Evolutionary conservation across 352 stramenopile species (phyloP).

Genomic region (Pythium brachiatum): DNA sequence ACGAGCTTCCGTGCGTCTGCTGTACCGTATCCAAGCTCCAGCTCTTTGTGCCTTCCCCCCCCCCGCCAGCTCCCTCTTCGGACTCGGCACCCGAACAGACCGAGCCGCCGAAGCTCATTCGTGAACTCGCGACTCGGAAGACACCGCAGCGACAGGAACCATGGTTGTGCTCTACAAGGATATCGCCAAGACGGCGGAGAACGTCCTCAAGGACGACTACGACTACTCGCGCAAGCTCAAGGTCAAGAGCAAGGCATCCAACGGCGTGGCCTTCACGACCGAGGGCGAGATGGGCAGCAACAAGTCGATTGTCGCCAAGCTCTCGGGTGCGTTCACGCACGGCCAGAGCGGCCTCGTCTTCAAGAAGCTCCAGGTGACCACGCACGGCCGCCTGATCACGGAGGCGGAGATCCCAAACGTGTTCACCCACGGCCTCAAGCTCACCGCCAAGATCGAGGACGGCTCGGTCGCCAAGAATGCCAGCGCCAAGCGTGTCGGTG

Average conservation of each 20-base stretch:
- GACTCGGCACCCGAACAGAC: background rate
- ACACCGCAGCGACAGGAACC: slow-evolving; percentile 15
- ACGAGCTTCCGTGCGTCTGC: slow-evolving; percentile 1
- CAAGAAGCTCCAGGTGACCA: slow-evolving; percentile 89
- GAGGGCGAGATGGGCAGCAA: slow-evolving; percentile 84
- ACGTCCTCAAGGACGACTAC: slow-evolving; percentile 86
- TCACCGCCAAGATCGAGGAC: slow-evolving; percentile 84
- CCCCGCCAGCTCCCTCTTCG: background rate
- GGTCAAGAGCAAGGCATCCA: slow-evolving; percentile 87
- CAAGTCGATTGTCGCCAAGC: slow-evolving; percentile 86
- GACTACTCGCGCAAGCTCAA: slow-evolving; percentile 91
- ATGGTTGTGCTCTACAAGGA: slow-evolving; percentile 87
- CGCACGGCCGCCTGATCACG: slow-evolving; percentile 67
- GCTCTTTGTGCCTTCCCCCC: background rate
- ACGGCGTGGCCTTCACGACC: slow-evolving; percentile 84
- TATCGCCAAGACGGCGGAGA: slow-evolving; percentile 82
- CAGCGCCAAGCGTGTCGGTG: slow-evolving; percentile 66
- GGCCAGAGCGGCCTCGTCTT: slow-evolving; percentile 56
- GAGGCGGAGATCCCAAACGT: slow-evolving; percentile 81
- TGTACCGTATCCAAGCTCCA: background rate
- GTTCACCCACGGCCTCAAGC: slow-evolving; percentile 77
- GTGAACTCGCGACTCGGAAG: slow-evolving; percentile 35
- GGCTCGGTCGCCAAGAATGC: slow-evolving; percentile 76
- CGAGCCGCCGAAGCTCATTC: slow-evolving; percentile 32
- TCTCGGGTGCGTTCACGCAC: slow-evolving; percentile 74